Base-by-base conservation (phyloP, 805 yeast genomes). In the Pichia pseudocactophila region DNA sequence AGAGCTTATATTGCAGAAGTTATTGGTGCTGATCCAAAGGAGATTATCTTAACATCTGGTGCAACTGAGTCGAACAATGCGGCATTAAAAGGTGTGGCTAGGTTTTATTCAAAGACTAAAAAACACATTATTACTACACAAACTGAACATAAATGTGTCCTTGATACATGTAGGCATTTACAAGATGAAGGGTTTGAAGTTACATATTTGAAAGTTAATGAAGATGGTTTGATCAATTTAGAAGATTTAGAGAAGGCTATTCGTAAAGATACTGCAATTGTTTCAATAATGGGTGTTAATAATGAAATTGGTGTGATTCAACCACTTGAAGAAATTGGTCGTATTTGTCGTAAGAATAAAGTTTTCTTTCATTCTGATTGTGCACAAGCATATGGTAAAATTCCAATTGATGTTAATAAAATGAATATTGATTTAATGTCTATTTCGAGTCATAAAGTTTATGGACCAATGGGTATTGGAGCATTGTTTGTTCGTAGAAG, bases 141-240 rank as follows among this genome's bases (percentile, higher is more conserved):
- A 64, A 92, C 97, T 2, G 99, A 92, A 65, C 99, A 92, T 67
- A 92, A 92, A 69, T 92, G 99, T 73, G 96, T 92, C n/a, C 69
- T 92, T 63, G 98, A 92, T 62, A 86, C 97, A 11, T 89, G 95
- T 51, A 78, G 98, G 57, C 85, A 85, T 56, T 68, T 92, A 71
- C 95, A 88, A 60, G 96, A 88, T 62, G 97, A 92, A 60, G 98
- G 97, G 0, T 90, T 84, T 56, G 97, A 92, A 12, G 90, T 92
- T 32, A 92, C 98, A 2, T 92, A 88, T 60, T 72, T 92, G 52
- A 88, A 89, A 12, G 98, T 92, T 19, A 71, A 71, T 54, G 61
- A 70, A 35, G 84, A 87, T 56, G 98, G 98, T 1, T 70, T 90
- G 50, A 71, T 92, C 45, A 74, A 75, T 58, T 63, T 90, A 55